A percentile compares a stretch with the other conserved stretches of the same genome.
These are phyloP conservation scores for Hypoxylon sp. DNA, from an alignment of 2,329 filamentous ascomycete genomes.

Conservation along the genomic window DNA sequence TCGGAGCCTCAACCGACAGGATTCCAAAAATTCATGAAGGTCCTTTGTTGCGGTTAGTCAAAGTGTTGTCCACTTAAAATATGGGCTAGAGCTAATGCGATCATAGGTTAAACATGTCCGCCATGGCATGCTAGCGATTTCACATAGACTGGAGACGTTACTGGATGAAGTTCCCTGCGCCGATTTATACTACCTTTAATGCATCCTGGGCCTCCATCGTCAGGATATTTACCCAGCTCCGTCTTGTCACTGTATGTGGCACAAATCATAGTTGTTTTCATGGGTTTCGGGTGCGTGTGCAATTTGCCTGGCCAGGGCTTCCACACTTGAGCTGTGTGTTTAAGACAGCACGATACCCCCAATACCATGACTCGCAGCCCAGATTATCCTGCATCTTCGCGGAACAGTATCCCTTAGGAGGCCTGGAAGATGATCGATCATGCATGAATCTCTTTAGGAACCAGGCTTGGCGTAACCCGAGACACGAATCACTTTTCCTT, in stretches of 20 bases:
- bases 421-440: constrained; percentile 32
- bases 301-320: constrained; percentile 15
- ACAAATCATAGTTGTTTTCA: constrained; percentile 34
- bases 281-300: constrained; percentile 25
- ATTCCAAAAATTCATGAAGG: constrained; percentile 93
- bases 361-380: constrained; percentile 19
- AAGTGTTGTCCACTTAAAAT: neutral
- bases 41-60: constrained; percentile 86
- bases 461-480: constrained; percentile 47
- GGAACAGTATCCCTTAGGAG: constrained; percentile 32
- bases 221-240: constrained; percentile 42
- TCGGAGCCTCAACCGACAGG: constrained; percentile 82
- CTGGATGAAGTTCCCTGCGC: constrained; percentile 49
- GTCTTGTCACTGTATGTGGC: constrained; percentile 40
- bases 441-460: constrained; percentile 41
- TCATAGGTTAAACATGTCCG: constrained; percentile 48
- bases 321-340: constrained; percentile 11
- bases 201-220: constrained; percentile 43
- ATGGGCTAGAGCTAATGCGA: constrained; percentile 8
- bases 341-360: constrained; percentile 18
- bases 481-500: constrained; percentile 50
- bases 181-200: constrained; percentile 52
- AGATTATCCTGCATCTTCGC: constrained; percentile 19
- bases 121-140: constrained; percentile 49
- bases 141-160: constrained; percentile 53